These are phyloP conservation scores for Podospora sp. DNA, from an alignment of 495 filamentous ascomycete genomes.

Conservation along the genomic window DNA sequence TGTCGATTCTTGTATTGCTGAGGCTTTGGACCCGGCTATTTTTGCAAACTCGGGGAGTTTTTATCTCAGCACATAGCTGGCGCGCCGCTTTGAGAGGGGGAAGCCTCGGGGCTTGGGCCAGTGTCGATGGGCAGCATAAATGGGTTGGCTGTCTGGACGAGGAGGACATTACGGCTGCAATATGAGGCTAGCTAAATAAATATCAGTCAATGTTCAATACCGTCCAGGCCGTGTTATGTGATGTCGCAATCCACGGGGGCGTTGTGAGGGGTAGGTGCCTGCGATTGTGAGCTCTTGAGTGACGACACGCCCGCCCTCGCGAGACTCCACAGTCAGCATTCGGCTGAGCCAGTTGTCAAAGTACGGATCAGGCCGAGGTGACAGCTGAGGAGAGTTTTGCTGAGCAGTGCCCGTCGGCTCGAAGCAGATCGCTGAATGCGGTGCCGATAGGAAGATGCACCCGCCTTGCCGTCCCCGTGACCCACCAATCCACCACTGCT, in stretches of 20 bases:
- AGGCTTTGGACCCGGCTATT: conserved; percentile 3
- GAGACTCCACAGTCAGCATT: background rate
- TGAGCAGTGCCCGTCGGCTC: no score
- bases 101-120: conserved; percentile 16
- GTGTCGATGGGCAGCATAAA: background rate
- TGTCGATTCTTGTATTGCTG: background rate
- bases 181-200: background rate
- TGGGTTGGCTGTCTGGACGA: background rate
- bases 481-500: background rate
- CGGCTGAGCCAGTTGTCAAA: background rate
- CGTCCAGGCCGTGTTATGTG: no score
- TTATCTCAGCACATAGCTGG: background rate
- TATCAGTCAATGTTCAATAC: background rate
- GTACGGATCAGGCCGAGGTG: background rate
- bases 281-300: no score
- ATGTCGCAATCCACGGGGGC: no score
- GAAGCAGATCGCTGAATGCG: no score
- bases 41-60: background rate
- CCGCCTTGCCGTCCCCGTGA: background rate
- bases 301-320: no score
- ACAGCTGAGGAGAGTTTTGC: background rate
- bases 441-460: no score
- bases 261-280: no score
- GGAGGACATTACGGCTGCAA: conserved; percentile 1
- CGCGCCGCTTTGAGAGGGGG: conserved; percentile 1